A percentile compares a stretch with the other conserved stretches of the same genome.
Conservation (phyloP, 768 basidiomycete species). For the Cyclocybe aegerita region DNA sequence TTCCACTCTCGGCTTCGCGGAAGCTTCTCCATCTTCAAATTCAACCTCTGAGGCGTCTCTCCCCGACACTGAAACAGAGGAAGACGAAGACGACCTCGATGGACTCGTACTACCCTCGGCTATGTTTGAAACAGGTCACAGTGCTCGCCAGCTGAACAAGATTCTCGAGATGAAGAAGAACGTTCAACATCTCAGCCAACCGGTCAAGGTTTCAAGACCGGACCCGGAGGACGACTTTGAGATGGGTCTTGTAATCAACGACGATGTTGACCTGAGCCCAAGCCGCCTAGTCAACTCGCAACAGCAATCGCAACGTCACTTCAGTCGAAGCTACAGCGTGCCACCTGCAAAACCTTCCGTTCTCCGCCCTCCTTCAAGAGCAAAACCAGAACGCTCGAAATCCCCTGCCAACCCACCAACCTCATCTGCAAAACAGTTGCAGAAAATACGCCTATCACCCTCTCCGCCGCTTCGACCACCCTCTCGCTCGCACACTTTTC, state of each 20-base stretch:
- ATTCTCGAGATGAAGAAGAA: slow-evolving; percentile 57
- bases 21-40: slow-evolving; percentile 69
- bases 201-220: slow-evolving; percentile 50
- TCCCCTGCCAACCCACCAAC: slow-evolving; percentile 69
- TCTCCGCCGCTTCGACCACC: slow-evolving; percentile 64
- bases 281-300: slow-evolving; percentile 63
- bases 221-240: slow-evolving; percentile 87
- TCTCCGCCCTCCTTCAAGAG: slow-evolving; percentile 62
- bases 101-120: slow-evolving; percentile 77
- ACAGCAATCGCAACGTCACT: slow-evolving; percentile 40
- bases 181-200: slow-evolving; percentile 38
- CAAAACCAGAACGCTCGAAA: slow-evolving; percentile 65
- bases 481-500: slow-evolving; percentile 60
- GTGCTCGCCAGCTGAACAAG: slow-evolving; percentile 49
- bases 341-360: slow-evolving; percentile 52
- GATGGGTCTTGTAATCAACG: slow-evolving; percentile 78
- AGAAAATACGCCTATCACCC: slow-evolving; percentile 66
- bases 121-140: slow-evolving; percentile 71
- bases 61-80: slow-evolving; percentile 73
- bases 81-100: slow-evolving; percentile 74
- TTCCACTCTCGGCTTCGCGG: slow-evolving; percentile 75
- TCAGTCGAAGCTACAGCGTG: slow-evolving; percentile 58
- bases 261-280: slow-evolving; percentile 80
- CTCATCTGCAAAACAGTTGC: slow-evolving; percentile 68
- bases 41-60: slow-evolving; percentile 68